Percentiles rank a stretch among this genome's conserved stretches.
These are phyloP conservation scores for Lipomyces oligophaga DNA, from an alignment of 805 yeast species.

Conservation along the genomic window DNA sequence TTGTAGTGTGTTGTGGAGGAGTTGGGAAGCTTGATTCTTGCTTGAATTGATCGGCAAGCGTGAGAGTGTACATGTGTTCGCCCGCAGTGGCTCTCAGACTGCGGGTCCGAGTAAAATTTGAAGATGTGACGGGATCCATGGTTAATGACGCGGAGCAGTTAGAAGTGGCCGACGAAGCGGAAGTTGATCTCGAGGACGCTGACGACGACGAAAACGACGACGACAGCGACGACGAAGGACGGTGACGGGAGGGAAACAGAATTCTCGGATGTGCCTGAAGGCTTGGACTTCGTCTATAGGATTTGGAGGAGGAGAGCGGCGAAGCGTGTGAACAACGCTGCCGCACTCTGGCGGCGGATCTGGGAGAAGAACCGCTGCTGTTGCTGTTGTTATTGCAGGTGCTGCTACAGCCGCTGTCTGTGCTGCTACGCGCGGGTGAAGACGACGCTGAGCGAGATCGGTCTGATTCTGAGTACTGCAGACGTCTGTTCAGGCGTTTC, in stretches of 20 bases:
- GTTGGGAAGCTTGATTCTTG: slow-evolving; percentile 1
- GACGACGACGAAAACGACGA: slow-evolving; percentile 3
- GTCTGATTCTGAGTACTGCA: no score
- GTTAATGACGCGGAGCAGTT: not conserved
- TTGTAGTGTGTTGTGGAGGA: no score
- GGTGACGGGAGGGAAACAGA: no score
- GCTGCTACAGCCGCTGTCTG: not conserved
- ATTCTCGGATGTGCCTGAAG: not conserved
- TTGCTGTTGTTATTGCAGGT: no score
- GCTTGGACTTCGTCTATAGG: not conserved
- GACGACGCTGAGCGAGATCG: no score
- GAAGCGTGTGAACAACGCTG: no score
- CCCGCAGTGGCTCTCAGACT: slow-evolving; percentile 25
- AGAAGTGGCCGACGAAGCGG: not conserved
- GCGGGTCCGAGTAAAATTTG: slow-evolving; percentile 12
- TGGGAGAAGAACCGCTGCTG: not conserved
- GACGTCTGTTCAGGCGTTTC: no score
- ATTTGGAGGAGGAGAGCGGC: not conserved
- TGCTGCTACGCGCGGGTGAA: not conserved
- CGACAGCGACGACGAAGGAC: not conserved
- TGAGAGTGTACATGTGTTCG: slow-evolving; percentile 18
- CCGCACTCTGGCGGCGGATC: no score
- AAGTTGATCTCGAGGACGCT: slow-evolving; percentile 1
- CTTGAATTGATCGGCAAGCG: slow-evolving; percentile 23
- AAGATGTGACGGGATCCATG: not conserved